These are phyloP conservation scores for Oenanthe sinensis DNA, from an alignment of 129 eudicot genomes.

Conservation along the genomic window DNA sequence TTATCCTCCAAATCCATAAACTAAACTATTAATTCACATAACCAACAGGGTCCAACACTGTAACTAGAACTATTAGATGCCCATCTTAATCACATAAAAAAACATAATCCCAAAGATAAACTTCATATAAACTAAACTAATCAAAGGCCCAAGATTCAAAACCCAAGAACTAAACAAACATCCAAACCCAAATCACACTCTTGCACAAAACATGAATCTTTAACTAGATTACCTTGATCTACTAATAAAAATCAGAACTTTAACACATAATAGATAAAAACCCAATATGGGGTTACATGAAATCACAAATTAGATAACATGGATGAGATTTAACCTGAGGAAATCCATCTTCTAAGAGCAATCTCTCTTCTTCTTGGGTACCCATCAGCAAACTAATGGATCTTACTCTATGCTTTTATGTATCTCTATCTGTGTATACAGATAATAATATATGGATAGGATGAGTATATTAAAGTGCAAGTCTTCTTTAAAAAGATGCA, in stretches of 20 bases:
- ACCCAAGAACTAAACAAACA: not conserved
- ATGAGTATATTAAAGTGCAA: not conserved
- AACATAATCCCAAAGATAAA: not conserved
- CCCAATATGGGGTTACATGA: not conserved
- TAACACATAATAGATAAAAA: not conserved
- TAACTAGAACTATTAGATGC: not conserved
- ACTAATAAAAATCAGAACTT: not conserved
- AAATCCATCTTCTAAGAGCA: constrained; percentile 49
- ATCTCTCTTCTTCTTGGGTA: constrained; percentile 43
- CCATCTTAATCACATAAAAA: not conserved
- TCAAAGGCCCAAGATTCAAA: not conserved
- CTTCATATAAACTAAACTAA: not conserved
- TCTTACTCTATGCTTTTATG: not conserved
- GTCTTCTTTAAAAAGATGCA: not conserved
- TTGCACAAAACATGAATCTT: not conserved
- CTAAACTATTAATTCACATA: too few species aligned
- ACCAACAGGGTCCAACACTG: not conserved
- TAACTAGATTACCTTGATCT: not conserved
- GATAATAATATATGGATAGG: not conserved
- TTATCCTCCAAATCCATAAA: not conserved
- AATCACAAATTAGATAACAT: not conserved
- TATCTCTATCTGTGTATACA: not conserved
- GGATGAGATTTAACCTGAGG: constrained; percentile 23
- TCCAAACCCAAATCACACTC: not conserved
- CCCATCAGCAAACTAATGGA: constrained; percentile 30